Evolutionary conservation across 768 basidiomycete genomes (phyloP), one percentile per base, ranked within the genome.

Genomic region (Cyclocybe cylindracea): DNA sequence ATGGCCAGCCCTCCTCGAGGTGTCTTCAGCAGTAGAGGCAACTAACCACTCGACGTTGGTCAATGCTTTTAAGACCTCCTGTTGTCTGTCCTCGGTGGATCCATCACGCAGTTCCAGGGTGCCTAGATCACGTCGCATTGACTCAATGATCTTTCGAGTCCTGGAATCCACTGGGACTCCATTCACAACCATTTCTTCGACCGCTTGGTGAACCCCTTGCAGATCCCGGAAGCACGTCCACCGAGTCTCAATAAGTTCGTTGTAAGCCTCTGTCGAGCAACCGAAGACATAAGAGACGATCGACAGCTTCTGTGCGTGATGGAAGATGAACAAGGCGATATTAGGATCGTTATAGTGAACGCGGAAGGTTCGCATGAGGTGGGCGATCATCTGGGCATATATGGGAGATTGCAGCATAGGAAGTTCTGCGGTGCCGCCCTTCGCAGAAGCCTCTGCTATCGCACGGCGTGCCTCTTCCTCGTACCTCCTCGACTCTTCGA

Each of bases 181-280:
- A 58, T 94, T 92, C 36, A 84, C 75, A 18, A 72, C 68, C 93
- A 97, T 95, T 66, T 95, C 94, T 51, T 85, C 78, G 13, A 96
- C 68, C 5, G 86, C 83, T 14, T 81, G 78, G 46, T 80, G 80
- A 0, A 94, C 85, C 24, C 88, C 90, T 41, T 79, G 77, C 34
- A 94, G 70, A 70, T 96, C 92, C n/a, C 82, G 81, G 74, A 95
- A 91, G 49, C 78, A 83, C 7, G 73, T 69, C 95, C 95, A 98
- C 14, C 83, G 83, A n/a, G 89, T 92, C 61, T 82, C 76, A 24
- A 98, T 81, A 14, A 94, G 77, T 64, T 96, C 92, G 67, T 94
- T 93, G 69, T 96, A 97, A 0, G 87, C 89, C 8, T 78, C 78
- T 0, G 94, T 89, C 8, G 91, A 88, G 68, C 95, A 98, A 2